A percentile compares a stretch with the other conserved stretches of the same genome.
phyloP scores from a whole-genome alignment of 2,329 filamentous ascomycete species.

The Pseudophaeomoniella oleicola region DNA sequence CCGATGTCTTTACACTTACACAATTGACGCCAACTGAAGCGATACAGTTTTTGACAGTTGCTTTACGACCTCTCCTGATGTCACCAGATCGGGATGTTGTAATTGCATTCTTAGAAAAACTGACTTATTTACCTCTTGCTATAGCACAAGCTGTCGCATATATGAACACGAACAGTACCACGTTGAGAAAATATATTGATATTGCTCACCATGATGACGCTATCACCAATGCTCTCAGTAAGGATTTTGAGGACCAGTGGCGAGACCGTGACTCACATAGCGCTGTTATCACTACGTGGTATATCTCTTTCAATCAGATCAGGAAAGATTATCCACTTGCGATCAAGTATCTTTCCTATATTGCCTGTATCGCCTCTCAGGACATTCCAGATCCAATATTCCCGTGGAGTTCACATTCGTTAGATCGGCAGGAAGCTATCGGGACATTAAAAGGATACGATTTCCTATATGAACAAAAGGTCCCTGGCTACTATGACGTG shows the following conservation, averaged over 20 bases:
- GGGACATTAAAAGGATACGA: constrained; percentile 19
- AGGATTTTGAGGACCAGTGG: constrained; percentile 17
- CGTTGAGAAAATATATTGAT: constrained; percentile 6
- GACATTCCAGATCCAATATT: constrained; percentile 20
- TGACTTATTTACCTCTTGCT: constrained; percentile 13
- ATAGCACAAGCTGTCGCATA: constrained; percentile 14
- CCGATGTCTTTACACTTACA: constrained; percentile 9
- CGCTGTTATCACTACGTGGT: constrained; percentile 21
- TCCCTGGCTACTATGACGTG: constrained; percentile 11
- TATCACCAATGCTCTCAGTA: constrained; percentile 15
- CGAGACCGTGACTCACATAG: constrained; percentile 17
- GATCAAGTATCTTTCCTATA: constrained; percentile 19
- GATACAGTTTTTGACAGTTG: constrained; percentile 2
- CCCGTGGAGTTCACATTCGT: constrained; percentile 8
- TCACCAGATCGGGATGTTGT: constrained; percentile 5
- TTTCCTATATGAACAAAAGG: constrained; percentile 12
- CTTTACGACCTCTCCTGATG: constrained; percentile 2
- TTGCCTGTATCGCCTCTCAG: constrained; percentile 17
- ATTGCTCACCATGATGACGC: constrained; percentile 14
- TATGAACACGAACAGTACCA: constrained; percentile 6
- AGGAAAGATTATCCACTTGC: constrained; percentile 16
- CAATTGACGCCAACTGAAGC: constrained; percentile 8
- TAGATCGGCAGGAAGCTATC: constrained; percentile 14
- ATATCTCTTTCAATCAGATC: constrained; percentile 22
- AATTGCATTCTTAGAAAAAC: constrained; percentile 6